Evolutionary conservation across 129 eudicot genomes (phyloP).

Genomic region (Artemisia annua): DNA sequence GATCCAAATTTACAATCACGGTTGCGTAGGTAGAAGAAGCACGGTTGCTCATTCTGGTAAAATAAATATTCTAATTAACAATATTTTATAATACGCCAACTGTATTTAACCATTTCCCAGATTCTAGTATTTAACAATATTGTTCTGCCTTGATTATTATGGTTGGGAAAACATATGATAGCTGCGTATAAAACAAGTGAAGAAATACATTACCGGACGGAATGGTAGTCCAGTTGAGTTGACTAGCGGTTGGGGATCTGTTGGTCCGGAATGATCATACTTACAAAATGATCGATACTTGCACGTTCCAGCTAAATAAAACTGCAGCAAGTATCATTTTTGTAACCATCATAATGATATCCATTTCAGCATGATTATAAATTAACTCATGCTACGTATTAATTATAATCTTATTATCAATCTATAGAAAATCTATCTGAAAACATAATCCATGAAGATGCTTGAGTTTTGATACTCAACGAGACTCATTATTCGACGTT

Average conservation of each 20-base stretch:
- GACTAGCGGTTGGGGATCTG: not conserved
- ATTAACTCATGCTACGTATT: not conserved
- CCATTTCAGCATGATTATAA: not conserved
- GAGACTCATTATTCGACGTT: no score
- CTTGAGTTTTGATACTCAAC: no score
- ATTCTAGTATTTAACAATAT: no score
- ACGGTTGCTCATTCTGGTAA: not conserved
- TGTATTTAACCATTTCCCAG: no score
- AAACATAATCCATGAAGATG: no score
- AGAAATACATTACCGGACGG: constrained; percentile 9
- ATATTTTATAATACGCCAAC: not conserved
- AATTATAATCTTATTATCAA: not conserved
- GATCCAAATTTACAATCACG: not conserved
- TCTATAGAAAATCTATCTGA: not conserved
- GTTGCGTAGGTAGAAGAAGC: not conserved
- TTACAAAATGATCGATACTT: not conserved
- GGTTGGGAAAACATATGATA: no score
- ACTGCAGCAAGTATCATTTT: constrained; percentile 11
- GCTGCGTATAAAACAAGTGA: not conserved
- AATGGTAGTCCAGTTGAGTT: constrained; percentile 1
- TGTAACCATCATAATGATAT: not conserved
- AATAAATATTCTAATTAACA: not conserved
- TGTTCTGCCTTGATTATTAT: no score
- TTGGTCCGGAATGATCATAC: not conserved
- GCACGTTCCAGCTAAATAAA: not conserved